Evolutionary conservation across 208 protist genomes (phyloP).

Genomic region (Crithidia bombi): DNA sequence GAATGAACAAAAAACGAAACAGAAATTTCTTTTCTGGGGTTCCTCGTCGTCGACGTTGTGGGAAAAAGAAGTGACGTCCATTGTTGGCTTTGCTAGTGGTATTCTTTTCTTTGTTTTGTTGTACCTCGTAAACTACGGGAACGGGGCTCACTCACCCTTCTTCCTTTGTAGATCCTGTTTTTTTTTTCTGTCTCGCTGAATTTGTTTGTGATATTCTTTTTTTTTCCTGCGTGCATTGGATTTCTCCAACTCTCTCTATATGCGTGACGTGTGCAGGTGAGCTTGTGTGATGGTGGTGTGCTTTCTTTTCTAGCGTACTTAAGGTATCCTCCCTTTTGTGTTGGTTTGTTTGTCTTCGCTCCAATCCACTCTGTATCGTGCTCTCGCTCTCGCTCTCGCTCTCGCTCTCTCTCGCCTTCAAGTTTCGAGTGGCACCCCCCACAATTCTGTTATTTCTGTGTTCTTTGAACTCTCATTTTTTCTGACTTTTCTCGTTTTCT

Average conservation of each 20-base stretch:
- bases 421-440: too few species aligned
- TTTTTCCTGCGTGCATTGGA: neutral
- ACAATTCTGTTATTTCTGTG: too few species aligned
- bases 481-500: conserved; percentile 12
- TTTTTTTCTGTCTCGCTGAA: neutral
- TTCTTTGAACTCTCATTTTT: neutral
- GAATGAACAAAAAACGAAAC: too few species aligned
- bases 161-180: too few species aligned
- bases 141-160: too few species aligned
- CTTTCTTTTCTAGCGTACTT: too few species aligned
- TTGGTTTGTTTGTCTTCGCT: conserved; percentile 1
- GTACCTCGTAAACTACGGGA: too few species aligned
- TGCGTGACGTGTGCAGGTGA: neutral
- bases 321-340: neutral
- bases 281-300: neutral
- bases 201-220: conserved; percentile 1
- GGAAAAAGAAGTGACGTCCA: too few species aligned
- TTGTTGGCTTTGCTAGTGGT: neutral
- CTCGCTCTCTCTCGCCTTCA: too few species aligned
- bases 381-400: too few species aligned
- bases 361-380: too few species aligned
- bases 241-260: neutral
- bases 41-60: too few species aligned
- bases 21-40: conserved; percentile 1
- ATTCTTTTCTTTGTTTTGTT: conserved; percentile 5